Conservation (phyloP, 108 stramenopile genomes). For the Stephanodiscus minutulus region DNA sequence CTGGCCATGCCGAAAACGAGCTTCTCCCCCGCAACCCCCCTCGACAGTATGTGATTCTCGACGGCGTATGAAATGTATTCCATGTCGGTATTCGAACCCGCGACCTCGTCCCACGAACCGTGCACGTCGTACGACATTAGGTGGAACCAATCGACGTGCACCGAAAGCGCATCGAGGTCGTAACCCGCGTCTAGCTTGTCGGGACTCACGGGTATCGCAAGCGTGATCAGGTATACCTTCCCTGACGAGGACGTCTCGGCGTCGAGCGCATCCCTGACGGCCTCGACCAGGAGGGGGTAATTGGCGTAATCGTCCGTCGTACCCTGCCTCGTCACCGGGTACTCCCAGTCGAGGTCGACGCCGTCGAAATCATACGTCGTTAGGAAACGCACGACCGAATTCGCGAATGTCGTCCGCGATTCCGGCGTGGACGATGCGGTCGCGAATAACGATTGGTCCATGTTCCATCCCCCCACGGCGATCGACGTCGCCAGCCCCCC, state of each 20-base stretch:
- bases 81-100: constrained; percentile 46
- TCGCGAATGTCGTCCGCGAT: constrained; percentile 17
- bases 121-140: constrained; percentile 46
- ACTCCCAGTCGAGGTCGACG: constrained; percentile 51
- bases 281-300: constrained; percentile 23
- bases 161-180: constrained; percentile 13
- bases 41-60: constrained; percentile 21
- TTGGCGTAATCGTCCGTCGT: constrained; percentile 32
- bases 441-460: constrained; percentile 37
- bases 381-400: constrained; percentile 26
- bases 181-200: constrained; percentile 25
- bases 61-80: constrained; percentile 20
- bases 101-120: constrained; percentile 27
- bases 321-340: constrained; percentile 40
- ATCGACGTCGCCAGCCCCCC: constrained; percentile 21
- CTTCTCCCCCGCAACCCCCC: constrained; percentile 19
- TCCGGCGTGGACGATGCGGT: constrained; percentile 8
- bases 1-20: constrained; percentile 40
- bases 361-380: constrained; percentile 32
- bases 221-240: constrained; percentile 25
- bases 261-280: constrained; percentile 11
- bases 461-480: constrained; percentile 47
- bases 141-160: constrained; percentile 41
- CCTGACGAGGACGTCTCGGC: background rate
- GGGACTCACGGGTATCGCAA: constrained; percentile 30